Evolutionary conservation across 495 filamentous ascomycete species (phyloP), one percentile per base, ranked within the genome.

Genomic region (Penicillium verhagenii): DNA sequence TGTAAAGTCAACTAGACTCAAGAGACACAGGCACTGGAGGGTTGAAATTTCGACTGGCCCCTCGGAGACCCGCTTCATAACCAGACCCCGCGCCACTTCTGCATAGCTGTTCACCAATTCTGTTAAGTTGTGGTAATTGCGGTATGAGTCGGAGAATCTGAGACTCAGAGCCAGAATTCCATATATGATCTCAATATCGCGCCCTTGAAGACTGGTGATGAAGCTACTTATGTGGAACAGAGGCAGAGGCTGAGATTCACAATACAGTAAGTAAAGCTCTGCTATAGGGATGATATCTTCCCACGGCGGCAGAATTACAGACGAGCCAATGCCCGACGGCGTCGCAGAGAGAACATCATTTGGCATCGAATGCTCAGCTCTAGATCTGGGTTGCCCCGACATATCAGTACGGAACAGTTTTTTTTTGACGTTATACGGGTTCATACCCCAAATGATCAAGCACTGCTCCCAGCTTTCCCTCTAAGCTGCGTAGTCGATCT

Each of bases 11-110:
- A 79, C 69, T 25, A 79, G 53, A 44, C 73, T 74, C 44, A 79
- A 46, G 39, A 79, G 65, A 47, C 74, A 77, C 9, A 79, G 60
- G 40, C 69, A 69, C 46, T 79, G 76, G 26, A 79, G 63, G 1
- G 76, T 79, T 28, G 75, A 77, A 14, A 79, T 59, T 50, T 79
- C 76, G 13, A 79, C 72, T 0, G 67, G 68, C 10, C 76, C 76
- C 43, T 77, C 69, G 19, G 71, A 72, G 7, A 77, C 64, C 55
- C 71, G 67, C 47, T 70, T 73, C 61, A 71, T 76, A 6, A 76
- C 68, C 6, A 76, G 64, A 6, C 58, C 64, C 19, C 75, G 61
- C 8, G 76, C 72, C n/a, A 72, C 70, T 58, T 78, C 73, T 1
- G 72, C 64, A 63, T 79, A 77, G 7, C 66, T 61, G 33, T 63